Evolutionary conservation across 768 basidiomycete species (phyloP).

Genomic region (Boletus sensibilis): DNA sequence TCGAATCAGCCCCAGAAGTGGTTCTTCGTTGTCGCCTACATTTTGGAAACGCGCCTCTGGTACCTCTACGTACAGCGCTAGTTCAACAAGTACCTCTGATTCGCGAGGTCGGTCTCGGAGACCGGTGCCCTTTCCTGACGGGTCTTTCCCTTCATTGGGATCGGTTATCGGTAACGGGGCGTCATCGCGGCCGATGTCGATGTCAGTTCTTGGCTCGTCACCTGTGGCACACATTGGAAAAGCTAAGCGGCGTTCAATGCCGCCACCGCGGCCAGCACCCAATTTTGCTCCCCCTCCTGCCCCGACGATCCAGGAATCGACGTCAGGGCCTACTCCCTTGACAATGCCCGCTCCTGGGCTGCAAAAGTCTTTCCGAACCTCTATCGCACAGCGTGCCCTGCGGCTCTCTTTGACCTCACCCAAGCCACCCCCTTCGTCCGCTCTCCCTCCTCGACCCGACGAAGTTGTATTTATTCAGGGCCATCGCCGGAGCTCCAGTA

Average conservation of each 20-base stretch:
- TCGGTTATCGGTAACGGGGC: conserved; percentile 1
- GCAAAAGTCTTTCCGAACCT: conserved; percentile 50
- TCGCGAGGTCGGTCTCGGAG: conserved; percentile 31
- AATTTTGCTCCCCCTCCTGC: conserved; percentile 69
- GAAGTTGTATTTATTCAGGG: conserved; percentile 37
- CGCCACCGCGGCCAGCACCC: conserved; percentile 73
- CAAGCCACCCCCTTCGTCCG: conserved; percentile 58
- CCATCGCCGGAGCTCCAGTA: conserved; percentile 37
- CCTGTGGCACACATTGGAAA: conserved; percentile 22
- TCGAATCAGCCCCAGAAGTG: conserved; percentile 41
- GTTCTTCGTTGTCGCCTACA: conserved; percentile 44
- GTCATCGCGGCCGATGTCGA: conserved; percentile 23
- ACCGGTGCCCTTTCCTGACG: conserved; percentile 1
- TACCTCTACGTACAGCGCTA: conserved; percentile 48
- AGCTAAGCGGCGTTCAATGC: conserved; percentile 58
- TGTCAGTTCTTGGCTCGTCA: conserved; percentile 15
- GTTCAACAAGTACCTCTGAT: conserved; percentile 42
- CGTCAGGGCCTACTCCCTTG: conserved; percentile 2
- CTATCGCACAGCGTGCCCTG: conserved; percentile 55
- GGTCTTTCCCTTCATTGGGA: conserved; percentile 11
- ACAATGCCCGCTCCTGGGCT: conserved; percentile 4
- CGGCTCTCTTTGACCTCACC: conserved; percentile 62
- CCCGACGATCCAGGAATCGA: conserved; percentile 38
- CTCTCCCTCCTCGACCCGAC: conserved; percentile 67
- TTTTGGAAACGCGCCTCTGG: conserved; percentile 54